A percentile compares a stretch with the other conserved stretches of the same genome.
These are phyloP conservation scores for Aspergillus quadrilineatus DNA, from an alignment of 2,329 filamentous ascomycete species.

Conservation along the genomic window DNA sequence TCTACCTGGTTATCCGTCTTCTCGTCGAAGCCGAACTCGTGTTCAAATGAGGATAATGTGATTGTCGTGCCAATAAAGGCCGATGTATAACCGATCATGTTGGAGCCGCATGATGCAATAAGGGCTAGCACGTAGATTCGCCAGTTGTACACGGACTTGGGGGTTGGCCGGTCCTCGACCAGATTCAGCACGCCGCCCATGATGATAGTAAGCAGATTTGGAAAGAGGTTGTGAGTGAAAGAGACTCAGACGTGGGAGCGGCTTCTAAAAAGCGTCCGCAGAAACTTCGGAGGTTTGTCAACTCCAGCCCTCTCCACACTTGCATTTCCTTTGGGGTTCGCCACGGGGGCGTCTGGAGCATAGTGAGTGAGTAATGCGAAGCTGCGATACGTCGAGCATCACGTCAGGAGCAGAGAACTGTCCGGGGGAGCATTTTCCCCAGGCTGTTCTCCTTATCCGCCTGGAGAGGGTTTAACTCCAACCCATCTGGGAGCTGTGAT, in stretches of 20 bases:
- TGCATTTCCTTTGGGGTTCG: conserved; percentile 13
- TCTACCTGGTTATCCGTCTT: conserved; percentile 52
- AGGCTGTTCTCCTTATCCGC: conserved; percentile 16
- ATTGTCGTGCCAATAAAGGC: conserved; percentile 78
- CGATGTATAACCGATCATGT: conserved; percentile 63
- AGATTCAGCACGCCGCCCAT: conserved; percentile 36
- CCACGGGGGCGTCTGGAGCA: conserved; percentile 29
- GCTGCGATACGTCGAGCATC: conserved; percentile 19
- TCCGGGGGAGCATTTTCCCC: conserved; percentile 37
- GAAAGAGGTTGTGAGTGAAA: conserved; percentile 6
- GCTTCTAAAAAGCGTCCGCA: conserved; percentile 15
- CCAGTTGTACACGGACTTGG: conserved; percentile 60
- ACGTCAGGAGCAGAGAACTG: conserved; percentile 11
- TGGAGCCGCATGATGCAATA: conserved; percentile 57
- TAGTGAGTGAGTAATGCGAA: conserved; percentile 25
- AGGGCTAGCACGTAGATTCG: conserved; percentile 55
- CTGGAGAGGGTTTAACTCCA: conserved; percentile 11
- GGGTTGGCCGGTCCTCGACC: conserved; percentile 52
- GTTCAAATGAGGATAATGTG: conserved; percentile 64
- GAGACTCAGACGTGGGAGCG: conserved; percentile 9
- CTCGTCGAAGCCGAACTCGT: conserved; percentile 63
- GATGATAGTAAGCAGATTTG: conserved; percentile 13
- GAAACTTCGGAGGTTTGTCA: conserved; percentile 19
- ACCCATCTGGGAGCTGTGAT: conserved; percentile 28
- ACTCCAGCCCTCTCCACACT: conserved; percentile 29